Base-by-base conservation (phyloP, 306 rosid genomes). In the Prosopis cineraria region DNA sequence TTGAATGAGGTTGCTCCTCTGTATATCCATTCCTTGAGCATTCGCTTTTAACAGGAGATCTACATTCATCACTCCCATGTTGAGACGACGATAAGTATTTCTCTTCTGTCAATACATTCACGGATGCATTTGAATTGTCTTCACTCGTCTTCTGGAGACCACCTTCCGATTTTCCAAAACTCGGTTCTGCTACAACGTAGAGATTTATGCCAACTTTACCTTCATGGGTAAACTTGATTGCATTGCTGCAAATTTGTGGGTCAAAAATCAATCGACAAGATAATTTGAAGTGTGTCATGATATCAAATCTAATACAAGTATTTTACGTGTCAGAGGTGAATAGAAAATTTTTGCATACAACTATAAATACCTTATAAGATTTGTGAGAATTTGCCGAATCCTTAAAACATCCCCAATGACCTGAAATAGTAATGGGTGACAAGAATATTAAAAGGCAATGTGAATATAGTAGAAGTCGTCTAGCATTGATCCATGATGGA, bases 301-400 rank as follows among this genome's bases (percentile, higher is more conserved):
- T n/a, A n/a, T n/a, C n/a, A n/a, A n/a, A n/a, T n/a, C n/a, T n/a
- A n/a, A n/a, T n/a, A n/a, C n/a, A n/a, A n/a, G n/a, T n/a, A n/a
- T n/a, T n/a, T n/a, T n/a, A n/a, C n/a, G n/a, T n/a, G n/a, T n/a
- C n/a, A n/a, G n/a, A n/a, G n/a, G n/a, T n/a, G n/a, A n/a, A n/a
- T n/a, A n/a, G n/a, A n/a, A n/a, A n/a, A n/a, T n/a, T n/a, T n/a
- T n/a, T n/a, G n/a, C n/a, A n/a, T n/a, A n/a, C n/a, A n/a, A n/a
- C n/a, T n/a, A n/a, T n/a, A n/a, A n/a, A n/a, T 91, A 93, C 98
- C 97, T 89, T 85, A 88, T 80, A 81, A 94, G 88, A 85, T 94
- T 94, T 34, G 98, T 94, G 66, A 94, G 96, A 36, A 89, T 92
- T 85, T 94, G 98, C 71, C 98, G 88, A 81, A 94, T 88, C 85